A percentile compares a stretch with the other conserved stretches of the same genome.
Conservation (phyloP, 2,329 filamentous ascomycete genomes). For the Penicillium sclerotiorum region DNA sequence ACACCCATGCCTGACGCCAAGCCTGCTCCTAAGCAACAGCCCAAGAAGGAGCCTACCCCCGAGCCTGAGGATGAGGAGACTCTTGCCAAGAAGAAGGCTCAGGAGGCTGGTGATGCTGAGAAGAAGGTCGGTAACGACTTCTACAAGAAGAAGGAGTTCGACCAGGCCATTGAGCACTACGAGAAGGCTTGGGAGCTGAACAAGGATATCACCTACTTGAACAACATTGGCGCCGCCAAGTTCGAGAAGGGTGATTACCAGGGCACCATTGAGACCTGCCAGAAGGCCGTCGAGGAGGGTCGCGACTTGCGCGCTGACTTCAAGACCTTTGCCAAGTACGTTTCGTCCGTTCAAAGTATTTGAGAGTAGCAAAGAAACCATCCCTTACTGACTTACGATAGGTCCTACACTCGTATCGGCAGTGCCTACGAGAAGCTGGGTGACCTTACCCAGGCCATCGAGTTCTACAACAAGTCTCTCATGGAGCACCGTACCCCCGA, state of each 20-base stretch:
- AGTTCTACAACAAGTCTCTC: constrained; percentile 89
- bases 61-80: constrained; percentile 81
- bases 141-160: constrained; percentile 99
- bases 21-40: constrained; percentile 45
- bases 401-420: constrained; percentile 90
- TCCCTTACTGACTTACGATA: too few species aligned
- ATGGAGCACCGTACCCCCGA: constrained; percentile 97
- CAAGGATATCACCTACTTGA: constrained; percentile 97
- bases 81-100: constrained; percentile 81
- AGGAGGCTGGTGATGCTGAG: constrained; percentile 89
- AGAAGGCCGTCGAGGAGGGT: constrained; percentile 86
- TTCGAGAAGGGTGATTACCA: constrained; percentile 97
- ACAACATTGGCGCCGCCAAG: constrained; percentile 90
- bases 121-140: constrained; percentile 91
- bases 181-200: constrained; percentile 88
- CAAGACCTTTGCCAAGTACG: constrained; percentile 91
- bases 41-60: constrained; percentile 61
- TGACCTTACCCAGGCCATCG: constrained; percentile 76
- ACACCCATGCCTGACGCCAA: constrained; percentile 75
- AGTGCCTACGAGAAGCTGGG: constrained; percentile 89
- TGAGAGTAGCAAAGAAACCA: too few species aligned
- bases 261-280: constrained; percentile 81
- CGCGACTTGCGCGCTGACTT: constrained; percentile 91
- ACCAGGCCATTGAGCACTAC: constrained; percentile 93
- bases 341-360: too few species aligned